Percentiles rank a stretch among this genome's conserved stretches.
phyloP scores from a whole-genome alignment of 129 eudicot genomes.

The Arctium minus region DNA sequence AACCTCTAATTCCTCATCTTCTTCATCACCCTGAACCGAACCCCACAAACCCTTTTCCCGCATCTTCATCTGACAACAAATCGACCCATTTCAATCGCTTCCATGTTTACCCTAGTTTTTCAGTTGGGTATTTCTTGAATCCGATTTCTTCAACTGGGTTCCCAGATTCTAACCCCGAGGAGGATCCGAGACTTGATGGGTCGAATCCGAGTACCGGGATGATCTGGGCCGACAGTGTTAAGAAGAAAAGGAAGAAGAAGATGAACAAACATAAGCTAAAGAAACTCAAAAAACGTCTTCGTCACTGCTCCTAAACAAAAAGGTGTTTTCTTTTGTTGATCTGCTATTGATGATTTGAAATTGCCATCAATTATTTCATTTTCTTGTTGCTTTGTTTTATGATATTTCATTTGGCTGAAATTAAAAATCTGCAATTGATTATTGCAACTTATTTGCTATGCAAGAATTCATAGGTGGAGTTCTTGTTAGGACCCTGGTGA shows the following conservation, averaged over 20 bases:
- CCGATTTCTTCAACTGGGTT: conserved; percentile 30
- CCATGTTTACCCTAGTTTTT: conserved; percentile 39
- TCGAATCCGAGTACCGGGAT: conserved; percentile 13
- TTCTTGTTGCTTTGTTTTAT: neutral
- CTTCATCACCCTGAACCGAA: conserved; percentile 7
- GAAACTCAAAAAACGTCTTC: conserved; percentile 46
- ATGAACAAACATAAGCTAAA: conserved; percentile 53
- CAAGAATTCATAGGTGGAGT: neutral
- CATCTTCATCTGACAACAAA: conserved; percentile 1
- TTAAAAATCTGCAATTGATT: neutral
- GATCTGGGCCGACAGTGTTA: conserved; percentile 56
- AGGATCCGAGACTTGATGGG: conserved; percentile 7
- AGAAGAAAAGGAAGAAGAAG: conserved; percentile 61
- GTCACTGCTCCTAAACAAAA: conserved; percentile 25
- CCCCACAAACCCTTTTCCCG: conserved; percentile 10
- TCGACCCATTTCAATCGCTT: conserved; percentile 10
- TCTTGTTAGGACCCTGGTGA: neutral
- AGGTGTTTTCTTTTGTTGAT: neutral
- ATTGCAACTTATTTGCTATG: neutral
- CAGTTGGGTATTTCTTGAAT: conserved; percentile 33
- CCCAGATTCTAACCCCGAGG: conserved; percentile 9
- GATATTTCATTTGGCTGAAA: neutral
- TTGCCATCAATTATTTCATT: conserved; percentile 1
- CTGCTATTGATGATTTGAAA: neutral
- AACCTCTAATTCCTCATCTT: conserved; percentile 4